Evolutionary conservation across 1,284 basidiomycete genomes (phyloP).

Genomic region (Rugosomyces carneus): DNA sequence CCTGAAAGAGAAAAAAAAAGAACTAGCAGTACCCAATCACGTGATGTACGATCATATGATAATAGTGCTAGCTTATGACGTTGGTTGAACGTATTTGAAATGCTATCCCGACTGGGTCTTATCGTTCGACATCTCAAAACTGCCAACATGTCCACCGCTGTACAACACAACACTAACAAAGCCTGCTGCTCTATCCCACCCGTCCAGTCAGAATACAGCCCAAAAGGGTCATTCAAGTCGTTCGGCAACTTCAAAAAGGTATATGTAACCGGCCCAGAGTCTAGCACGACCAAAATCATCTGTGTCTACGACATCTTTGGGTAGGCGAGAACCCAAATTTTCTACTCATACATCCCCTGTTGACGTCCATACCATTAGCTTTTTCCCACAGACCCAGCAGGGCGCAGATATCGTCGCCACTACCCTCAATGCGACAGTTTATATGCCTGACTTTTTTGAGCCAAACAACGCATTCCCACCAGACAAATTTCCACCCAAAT

Average conservation of each 20-base stretch:
- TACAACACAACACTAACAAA: conserved; percentile 44
- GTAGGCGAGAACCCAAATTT: conserved; percentile 21
- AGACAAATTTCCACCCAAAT: conserved; percentile 48
- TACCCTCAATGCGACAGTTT: conserved; percentile 43
- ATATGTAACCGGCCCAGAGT: conserved; percentile 46
- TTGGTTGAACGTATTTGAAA: conserved; percentile 12
- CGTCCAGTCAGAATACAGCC: conserved; percentile 44
- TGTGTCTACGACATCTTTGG: conserved; percentile 65
- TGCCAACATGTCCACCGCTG: conserved; percentile 32
- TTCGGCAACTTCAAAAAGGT: conserved; percentile 34
- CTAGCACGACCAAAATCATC: conserved; percentile 45
- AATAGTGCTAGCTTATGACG: too few species aligned
- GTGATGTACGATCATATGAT: not conserved
- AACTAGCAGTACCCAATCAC: not conserved
- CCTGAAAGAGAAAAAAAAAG: not conserved
- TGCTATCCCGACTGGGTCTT: conserved; percentile 37
- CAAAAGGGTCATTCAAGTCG: conserved; percentile 43
- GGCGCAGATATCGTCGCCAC: conserved; percentile 58
- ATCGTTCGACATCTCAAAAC: conserved; percentile 35
- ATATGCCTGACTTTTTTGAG: conserved; percentile 66
- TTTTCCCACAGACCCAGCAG: conserved; percentile 54
- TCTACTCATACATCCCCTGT: not conserved
- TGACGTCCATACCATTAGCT: conserved; percentile 27
- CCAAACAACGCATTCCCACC: conserved; percentile 44
- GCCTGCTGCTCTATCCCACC: conserved; percentile 58